Base-by-base conservation (phyloP, 2,329 filamentous ascomycete genomes). In the Sporothrix mexicana region DNA sequence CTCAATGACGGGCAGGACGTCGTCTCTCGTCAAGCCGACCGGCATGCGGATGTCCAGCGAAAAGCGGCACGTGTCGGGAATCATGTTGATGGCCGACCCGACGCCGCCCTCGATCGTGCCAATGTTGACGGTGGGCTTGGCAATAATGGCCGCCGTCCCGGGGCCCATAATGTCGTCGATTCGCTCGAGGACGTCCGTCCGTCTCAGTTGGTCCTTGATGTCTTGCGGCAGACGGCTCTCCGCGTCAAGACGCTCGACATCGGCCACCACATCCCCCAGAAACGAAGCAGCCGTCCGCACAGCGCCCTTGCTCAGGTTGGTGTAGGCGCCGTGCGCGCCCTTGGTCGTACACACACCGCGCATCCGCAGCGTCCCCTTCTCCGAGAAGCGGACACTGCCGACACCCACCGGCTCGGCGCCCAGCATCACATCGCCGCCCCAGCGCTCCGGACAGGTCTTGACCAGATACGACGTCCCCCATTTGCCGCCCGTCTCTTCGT, bases 311-410 rank as follows among this genome's bases (percentile, higher is more conserved):
- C 57, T 70, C 30, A 74, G 53, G 51, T 74, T 74, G 5, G 69
- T 73, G 66, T 74, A 74, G 3, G 73, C 73, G 8, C 73, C 73
- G 25, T 72, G 73, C 3, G 69, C 71, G 0, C 72, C 73, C 25
- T 15, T 43, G 8, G 73, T 70, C 47, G 51, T 53, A 23, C 71
- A 43, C 20, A 61, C 69, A n/a, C 62, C 62, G 0, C 69, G 62
- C 73, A 74, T 64, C 36, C 69, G 73, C 69, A 73, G 73, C 23
- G 71, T 74, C 8, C 73, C 73, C 43, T 74, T 74, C 15, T 73
- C 73, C 5, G 73, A 66, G 51, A 74, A 74, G 20, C 73, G 73
- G n/a, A 74, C 67, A 17, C 64, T 72, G 57, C 69, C 73, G 43
- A 72, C 73, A 17, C 73, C 73, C 5, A 51, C 72, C 5, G 73